phyloP scores from a whole-genome alignment of 768 basidiomycete species.

The Jaapia argillacea region DNA sequence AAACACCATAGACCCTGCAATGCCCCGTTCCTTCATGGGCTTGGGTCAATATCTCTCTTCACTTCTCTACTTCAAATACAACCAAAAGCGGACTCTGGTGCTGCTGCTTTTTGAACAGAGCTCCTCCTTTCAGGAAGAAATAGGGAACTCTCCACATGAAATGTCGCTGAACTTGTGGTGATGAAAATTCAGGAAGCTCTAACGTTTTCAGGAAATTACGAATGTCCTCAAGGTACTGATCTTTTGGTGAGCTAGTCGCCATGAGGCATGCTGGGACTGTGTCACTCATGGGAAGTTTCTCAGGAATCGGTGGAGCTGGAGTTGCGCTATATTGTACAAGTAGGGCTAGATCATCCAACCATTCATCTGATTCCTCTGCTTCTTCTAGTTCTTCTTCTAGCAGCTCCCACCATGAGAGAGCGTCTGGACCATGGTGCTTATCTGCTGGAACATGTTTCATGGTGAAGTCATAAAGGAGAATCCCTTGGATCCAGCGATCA shows the following conservation, averaged over 20 bases:
- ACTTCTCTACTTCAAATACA: constrained; percentile 1
- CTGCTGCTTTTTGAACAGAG: constrained; percentile 3
- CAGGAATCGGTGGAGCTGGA: no score
- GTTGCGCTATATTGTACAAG: constrained; percentile 5
- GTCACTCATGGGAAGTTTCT: no score
- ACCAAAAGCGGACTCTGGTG: constrained; percentile 1
- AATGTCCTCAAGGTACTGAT: no score
- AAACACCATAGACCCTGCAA: constrained; percentile 6
- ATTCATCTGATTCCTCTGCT: no score
- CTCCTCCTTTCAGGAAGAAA: constrained; percentile 8
- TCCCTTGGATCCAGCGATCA: constrained; percentile 31
- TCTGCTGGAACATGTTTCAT: constrained; percentile 27
- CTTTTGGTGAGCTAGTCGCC: no score
- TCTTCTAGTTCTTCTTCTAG: background rate
- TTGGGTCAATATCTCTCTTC: constrained; percentile 6
- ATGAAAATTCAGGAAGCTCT: no score
- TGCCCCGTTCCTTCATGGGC: constrained; percentile 14
- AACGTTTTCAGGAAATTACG: no score
- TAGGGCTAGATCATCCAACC: no score
- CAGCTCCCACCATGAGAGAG: constrained; percentile 18
- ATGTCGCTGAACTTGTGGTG: no score
- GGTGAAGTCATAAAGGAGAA: constrained; percentile 26
- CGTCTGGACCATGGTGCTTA: constrained; percentile 28
- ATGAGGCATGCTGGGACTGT: no score
- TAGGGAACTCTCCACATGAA: no score